A percentile compares a stretch with the other conserved stretches of the same genome.
Conservation (phyloP, 768 basidiomycete genomes). For the Pleurotus pulmonarius region DNA sequence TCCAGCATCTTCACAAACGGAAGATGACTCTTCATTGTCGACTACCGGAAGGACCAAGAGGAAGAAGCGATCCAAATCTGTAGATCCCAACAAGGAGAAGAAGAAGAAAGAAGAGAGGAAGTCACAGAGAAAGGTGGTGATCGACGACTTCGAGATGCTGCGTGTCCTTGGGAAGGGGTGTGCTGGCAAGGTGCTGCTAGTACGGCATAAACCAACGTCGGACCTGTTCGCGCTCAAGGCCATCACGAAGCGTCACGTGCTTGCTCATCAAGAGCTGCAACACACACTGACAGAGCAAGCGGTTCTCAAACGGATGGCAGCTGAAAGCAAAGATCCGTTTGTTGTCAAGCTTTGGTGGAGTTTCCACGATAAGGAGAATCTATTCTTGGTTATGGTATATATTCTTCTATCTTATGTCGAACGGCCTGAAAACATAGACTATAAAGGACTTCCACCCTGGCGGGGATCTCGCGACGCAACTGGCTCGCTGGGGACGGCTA, state of each 20-base stretch:
- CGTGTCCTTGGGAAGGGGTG: conserved; percentile 96
- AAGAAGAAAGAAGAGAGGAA: conserved; percentile 45
- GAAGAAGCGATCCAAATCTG: conserved; percentile 48
- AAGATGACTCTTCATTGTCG: conserved; percentile 72
- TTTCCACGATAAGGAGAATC: conserved; percentile 96
- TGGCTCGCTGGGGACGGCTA: conserved; percentile 91
- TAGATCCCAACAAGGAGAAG: conserved; percentile 43
- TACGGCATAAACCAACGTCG: conserved; percentile 68
- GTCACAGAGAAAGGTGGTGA: conserved; percentile 69
- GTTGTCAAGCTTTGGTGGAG: conserved; percentile 96
- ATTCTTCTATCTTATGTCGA: conserved; percentile 16
- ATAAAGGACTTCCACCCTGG: conserved; percentile 89
- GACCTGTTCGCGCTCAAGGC: conserved; percentile 93
- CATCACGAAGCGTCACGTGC: conserved; percentile 94
- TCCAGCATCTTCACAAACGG: conserved; percentile 56
- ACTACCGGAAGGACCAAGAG: conserved; percentile 38
- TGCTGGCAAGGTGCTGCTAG: conserved; percentile 93
- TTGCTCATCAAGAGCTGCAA: conserved; percentile 93
- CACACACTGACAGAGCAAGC: conserved; percentile 97
- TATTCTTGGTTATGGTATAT: conserved; percentile 92
- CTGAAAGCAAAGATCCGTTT: conserved; percentile 85
- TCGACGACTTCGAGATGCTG: conserved; percentile 97
- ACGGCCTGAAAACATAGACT: conserved; percentile 10
- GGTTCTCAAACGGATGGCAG: conserved; percentile 91
- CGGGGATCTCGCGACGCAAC: conserved; percentile 95